These are phyloP conservation scores for Turnera subulata DNA, from an alignment of 345 rosid species.

Conservation along the genomic window DNA sequence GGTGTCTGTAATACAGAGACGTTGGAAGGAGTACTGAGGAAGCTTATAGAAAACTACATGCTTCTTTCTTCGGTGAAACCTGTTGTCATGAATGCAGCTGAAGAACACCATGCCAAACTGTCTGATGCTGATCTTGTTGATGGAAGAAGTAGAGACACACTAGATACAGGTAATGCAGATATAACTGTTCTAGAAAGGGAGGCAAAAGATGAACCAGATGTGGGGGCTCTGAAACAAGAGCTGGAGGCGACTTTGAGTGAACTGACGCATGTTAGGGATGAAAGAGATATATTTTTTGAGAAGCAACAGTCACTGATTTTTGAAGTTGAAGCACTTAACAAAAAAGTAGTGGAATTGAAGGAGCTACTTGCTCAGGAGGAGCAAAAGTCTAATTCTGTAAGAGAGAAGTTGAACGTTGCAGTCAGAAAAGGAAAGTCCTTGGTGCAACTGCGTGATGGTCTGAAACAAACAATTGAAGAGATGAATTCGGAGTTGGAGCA, in stretches of 20 bases:
- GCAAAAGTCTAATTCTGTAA: slow-evolving; percentile 68
- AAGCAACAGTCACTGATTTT: slow-evolving; percentile 51
- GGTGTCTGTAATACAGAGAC: slow-evolving; percentile 42
- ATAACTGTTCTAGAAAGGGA: slow-evolving; percentile 38
- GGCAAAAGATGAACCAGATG: slow-evolving; percentile 29
- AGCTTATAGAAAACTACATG: slow-evolving; percentile 59
- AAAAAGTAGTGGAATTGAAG: slow-evolving; percentile 55
- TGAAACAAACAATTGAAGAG: slow-evolving; percentile 73
- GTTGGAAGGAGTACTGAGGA: slow-evolving; percentile 60
- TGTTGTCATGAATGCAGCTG: slow-evolving; percentile 22
- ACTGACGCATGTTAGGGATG: slow-evolving; percentile 54
- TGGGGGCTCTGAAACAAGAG: slow-evolving; percentile 50
- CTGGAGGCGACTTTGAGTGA: slow-evolving; percentile 57
- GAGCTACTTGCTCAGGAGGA: slow-evolving; percentile 70
- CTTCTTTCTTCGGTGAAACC: slow-evolving; percentile 27
- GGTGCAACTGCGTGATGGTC: slow-evolving; percentile 80
- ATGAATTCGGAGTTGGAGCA: slow-evolving; percentile 54
- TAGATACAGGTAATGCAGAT: slow-evolving; percentile 22
- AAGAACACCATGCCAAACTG: slow-evolving; percentile 1
- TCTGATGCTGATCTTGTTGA: slow-evolving; percentile 10
- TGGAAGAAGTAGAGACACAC: slow-evolving; percentile 6
- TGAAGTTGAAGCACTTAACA: slow-evolving; percentile 58
- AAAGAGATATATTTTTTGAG: slow-evolving; percentile 60
- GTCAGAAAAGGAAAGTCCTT: slow-evolving; percentile 94
- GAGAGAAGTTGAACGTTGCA: slow-evolving; percentile 89